Evolutionary conservation across 2,329 filamentous ascomycete species (phyloP).

Genomic region (Periconia sp.): DNA sequence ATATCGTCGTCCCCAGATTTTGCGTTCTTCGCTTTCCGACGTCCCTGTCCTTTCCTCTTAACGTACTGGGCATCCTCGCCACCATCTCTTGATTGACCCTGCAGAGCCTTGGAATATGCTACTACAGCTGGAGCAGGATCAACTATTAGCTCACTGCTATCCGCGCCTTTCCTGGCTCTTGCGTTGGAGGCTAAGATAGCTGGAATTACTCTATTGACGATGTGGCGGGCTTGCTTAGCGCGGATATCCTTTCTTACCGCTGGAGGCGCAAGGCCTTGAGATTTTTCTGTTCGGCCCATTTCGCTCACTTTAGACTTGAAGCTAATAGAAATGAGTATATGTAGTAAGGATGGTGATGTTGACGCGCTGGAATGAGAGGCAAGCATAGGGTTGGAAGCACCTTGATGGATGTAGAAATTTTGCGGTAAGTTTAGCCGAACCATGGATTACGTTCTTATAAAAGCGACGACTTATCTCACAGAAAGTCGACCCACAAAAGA

Average conservation of each 20-base stretch:
- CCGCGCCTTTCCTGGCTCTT: constrained; percentile 61
- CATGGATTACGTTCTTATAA: too few species aligned
- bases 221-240: constrained; percentile 62
- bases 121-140: constrained; percentile 38
- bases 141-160: constrained; percentile 57
- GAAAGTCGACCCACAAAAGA: too few species aligned
- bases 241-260: constrained; percentile 47
- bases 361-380: too few species aligned
- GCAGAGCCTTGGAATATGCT: neutral
- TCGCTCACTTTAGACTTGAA: too few species aligned
- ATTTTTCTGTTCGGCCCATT: constrained; percentile 47
- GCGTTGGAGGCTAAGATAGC: constrained; percentile 60
- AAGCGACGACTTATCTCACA: too few species aligned
- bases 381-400: neutral
- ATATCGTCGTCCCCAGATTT: constrained; percentile 2
- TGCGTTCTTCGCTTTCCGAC: constrained; percentile 31
- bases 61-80: constrained; percentile 26
- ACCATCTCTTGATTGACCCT: constrained; percentile 6
- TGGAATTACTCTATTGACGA: constrained; percentile 66
- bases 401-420: constrained; percentile 1
- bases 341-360: neutral
- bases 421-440: constrained; percentile 1
- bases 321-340: neutral
- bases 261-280: constrained; percentile 45
- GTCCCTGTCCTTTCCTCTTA: constrained; percentile 43